Evolutionary conservation across 2,329 filamentous ascomycete species (phyloP), one percentile per base, ranked within the genome.

Genomic region (Paraphoma sp.): DNA sequence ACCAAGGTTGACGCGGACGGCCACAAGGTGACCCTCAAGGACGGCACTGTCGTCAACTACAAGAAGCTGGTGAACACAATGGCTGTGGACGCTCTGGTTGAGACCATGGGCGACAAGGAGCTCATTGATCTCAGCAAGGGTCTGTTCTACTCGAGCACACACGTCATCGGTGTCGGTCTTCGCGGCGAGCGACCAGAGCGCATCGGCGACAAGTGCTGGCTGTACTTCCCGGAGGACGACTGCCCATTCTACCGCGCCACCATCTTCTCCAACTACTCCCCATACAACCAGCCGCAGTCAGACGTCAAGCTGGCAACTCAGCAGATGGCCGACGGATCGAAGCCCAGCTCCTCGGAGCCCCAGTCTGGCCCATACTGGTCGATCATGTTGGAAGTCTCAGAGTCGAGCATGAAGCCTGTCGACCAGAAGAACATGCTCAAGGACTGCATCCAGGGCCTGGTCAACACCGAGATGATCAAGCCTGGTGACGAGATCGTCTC

Each of bases 251-350:
- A 99, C 86, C 92, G 95, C 70, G 95, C 95, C 74, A 99, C 95
- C 75, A 98, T 99, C 83, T 99, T 99, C 87, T 98, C 94, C 81
- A 99, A 99, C 87, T 99, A 99, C 86, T 98, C 95, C 18, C 95
- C 94, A 51, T 89, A 96, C 87, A 99, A 99, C 85, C 95, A 98
- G 83, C 95, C 95, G 33, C 83, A 91, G 65, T 84, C 87, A 57
- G 88, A 89, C 55, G 89, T 85, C 75, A 95, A 96, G 85, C 87
- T 99, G 54, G 87, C 93, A 40, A 98, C 95, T 18, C 82, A 92
- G 68, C 90, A 93, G 78, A 85, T 93, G 42, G 95, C 90, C 55
- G 86, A 97, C 71, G 95, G 95, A 77, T 90, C 88, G 79, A 92
- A 92, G 82, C 86, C 93, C 55, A 79, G 83, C 60, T 91, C 87